Base-by-base conservation (phyloP, 805 yeast genomes). In the Ogataea glucozyma region DNA sequence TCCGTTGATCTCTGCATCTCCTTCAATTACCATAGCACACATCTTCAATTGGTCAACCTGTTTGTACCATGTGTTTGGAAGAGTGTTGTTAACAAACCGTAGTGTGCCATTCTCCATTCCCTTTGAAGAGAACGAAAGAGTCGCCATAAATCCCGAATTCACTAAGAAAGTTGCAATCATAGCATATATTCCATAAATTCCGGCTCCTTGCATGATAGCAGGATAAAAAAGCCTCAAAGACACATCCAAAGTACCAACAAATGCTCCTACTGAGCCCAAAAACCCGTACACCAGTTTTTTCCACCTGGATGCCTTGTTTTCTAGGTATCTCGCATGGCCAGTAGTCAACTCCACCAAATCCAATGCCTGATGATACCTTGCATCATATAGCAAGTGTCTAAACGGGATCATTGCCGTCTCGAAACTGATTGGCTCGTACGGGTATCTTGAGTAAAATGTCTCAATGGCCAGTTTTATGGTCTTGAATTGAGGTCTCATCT, bases 31-130 rank as follows among this genome's bases (percentile, higher is more conserved):
- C 52, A 75, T 72, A 1, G 85, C 68, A 32, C 83, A 73, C 81
- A 86, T 79, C 46, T 75, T 65, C 71, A 85, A 70, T 57, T 85
- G 87, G 52, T 82, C 86, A 16, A 82, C 75, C 59, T 81, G 85
- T 44, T 69, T 64, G 56, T 70, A 81, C 81, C 88, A 81, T 49
- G 78, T 73, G 21, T 74, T 69, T 41, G 83, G 80, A 42, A 81
- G 73, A 0, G 85, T 79, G 4, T 88, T 88, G 47, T 73, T 73
- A 36, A 72, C 75, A 82, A 88, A 86, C 35, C 77, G 71, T 46
- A 83, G 66, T 16, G 80, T 75, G 11, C 77, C 76, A 14, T 72
- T 70, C 24, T 71, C 71, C 37, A 73, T 63, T 13, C 77, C 78
- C 12, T 75, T 73, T 16, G 72, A 61, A 1, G 81, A 71, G 43